Base-by-base conservation (phyloP, 306 rosid species). In the Acacia acuminata region DNA sequence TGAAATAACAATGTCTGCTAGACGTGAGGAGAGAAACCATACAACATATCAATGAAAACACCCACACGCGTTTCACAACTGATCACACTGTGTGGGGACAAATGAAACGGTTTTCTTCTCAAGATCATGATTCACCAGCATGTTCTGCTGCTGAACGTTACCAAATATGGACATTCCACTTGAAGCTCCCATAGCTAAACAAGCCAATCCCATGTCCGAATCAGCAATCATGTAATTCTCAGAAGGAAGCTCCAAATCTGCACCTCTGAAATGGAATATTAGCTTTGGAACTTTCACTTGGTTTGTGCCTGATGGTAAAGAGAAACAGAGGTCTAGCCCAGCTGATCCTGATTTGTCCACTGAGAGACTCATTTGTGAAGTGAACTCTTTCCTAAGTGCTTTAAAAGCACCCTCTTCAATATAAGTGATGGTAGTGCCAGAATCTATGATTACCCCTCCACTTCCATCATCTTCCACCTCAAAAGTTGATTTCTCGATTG, bases 371-470 rank as follows among this genome's bases (percentile, higher is more conserved):
- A 82, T 88, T 47, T 93, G 96, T 6, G 93, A 77, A 12, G 61
- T 60, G 60, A 95, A 93, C 85, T 92, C 99, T 13, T 85, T 73
- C 43, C 73, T 81, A 3, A 95, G 81, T 75, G 47, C 66, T 25
- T 32, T 76, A 47, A 87, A 95, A 55, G 86, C 98, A 16, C 6
- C 79, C 3, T 83, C 75, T 56, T 86, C 91, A 0, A 95, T 40
- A 44, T 93, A 93, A 0, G 96, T 87, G 6, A 95, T 87, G 2
- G 99, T 95, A 16, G 99, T 95, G 61, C 99, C 99, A 0, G 97
- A 95, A 70, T 95, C 99, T 44, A 95, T 92, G 82, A 93, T 93
- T 36, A 92, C 22, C 10, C 99, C 99, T 0, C 99, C 99, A 63
- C 66, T 89, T 13, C 98, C 99, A 73, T 92, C 96, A 32, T 88